phyloP scores from a whole-genome alignment of 805 yeast genomes.

The Ogataea saltuana region DNA sequence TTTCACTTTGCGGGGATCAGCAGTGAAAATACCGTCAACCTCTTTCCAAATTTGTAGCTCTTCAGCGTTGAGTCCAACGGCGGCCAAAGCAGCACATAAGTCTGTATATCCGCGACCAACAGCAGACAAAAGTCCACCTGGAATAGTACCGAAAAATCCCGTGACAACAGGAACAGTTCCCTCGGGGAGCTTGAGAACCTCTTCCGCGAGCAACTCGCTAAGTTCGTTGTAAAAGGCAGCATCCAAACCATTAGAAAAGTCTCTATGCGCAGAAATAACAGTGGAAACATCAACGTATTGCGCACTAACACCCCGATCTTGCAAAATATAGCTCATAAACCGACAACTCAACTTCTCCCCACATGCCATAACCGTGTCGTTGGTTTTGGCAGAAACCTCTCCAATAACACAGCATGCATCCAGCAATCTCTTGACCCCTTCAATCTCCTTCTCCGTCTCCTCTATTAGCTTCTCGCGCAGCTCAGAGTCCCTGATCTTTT shows the following conservation, averaged over 20 bases:
- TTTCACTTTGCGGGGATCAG: conserved; percentile 95
- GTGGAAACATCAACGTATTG: conserved; percentile 76
- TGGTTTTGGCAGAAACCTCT: conserved; percentile 84
- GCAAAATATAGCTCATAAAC: conserved; percentile 82
- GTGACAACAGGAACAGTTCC: conserved; percentile 83
- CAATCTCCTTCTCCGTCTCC: conserved; percentile 66
- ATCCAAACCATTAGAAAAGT: conserved; percentile 59
- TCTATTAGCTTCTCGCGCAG: conserved; percentile 55
- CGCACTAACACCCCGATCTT: conserved; percentile 79
- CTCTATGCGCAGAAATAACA: conserved; percentile 64
- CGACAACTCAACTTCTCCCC: conserved; percentile 93
- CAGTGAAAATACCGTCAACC: conserved; percentile 98
- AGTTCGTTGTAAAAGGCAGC: conserved; percentile 61
- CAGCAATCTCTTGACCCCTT: conserved; percentile 64
- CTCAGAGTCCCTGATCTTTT: conserved; percentile 44
- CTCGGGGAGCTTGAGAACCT: conserved; percentile 41
- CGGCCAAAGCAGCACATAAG: conserved; percentile 93
- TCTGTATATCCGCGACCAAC: conserved; percentile 99
- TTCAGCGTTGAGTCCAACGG: conserved; percentile 89
- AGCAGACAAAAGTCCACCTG: conserved; percentile 89
- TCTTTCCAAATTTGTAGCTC: conserved; percentile 99
- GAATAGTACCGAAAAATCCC: conserved; percentile 94
- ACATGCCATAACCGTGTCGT: conserved; percentile 86
- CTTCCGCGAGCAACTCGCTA: conserved; percentile 51
- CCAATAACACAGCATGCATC: conserved; percentile 91